A percentile compares a stretch with the other conserved stretches of the same genome.
phyloP scores from a whole-genome alignment of 768 basidiomycete species.

The Cystobasidium onofrii region DNA sequence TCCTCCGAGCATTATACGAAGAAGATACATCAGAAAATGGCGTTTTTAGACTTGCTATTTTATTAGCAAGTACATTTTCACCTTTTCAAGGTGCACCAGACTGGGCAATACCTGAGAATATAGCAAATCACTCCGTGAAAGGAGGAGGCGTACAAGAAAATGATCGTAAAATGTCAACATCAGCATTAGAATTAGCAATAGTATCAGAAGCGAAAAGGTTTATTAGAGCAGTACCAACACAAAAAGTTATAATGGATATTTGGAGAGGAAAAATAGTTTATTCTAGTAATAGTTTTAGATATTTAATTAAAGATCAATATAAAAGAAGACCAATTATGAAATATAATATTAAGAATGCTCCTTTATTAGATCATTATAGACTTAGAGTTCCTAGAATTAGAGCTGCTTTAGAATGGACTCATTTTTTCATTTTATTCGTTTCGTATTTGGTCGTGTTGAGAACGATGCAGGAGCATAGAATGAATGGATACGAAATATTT shows the following conservation, averaged over 20 bases:
- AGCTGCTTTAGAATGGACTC: constrained; percentile 34
- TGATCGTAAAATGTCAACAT: constrained; percentile 22
- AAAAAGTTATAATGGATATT: constrained; percentile 78
- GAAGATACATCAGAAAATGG: constrained; percentile 20
- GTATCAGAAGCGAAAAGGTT: constrained; percentile 76
- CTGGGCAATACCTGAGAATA: constrained; percentile 18
- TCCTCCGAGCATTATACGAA: constrained; percentile 13
- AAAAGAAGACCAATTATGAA: constrained; percentile 60
- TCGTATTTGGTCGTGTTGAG: constrained; percentile 36
- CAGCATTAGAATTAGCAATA: constrained; percentile 62
- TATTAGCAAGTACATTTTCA: constrained; percentile 12
- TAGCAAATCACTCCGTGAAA: background rate
- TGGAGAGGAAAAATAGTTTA: constrained; percentile 56
- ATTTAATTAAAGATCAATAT: constrained; percentile 84
- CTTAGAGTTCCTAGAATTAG: constrained; percentile 40
- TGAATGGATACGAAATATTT: constrained; percentile 26
- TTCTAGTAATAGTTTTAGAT: constrained; percentile 44
- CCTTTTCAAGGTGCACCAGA: constrained; percentile 31
- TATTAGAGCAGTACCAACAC: constrained; percentile 70
- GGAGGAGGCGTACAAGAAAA: background rate
- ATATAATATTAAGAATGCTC: constrained; percentile 51
- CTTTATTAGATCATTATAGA: constrained; percentile 42
- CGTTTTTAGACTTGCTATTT: constrained; percentile 4
- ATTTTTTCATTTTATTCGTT: constrained; percentile 36
- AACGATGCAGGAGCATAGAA: constrained; percentile 29